These are phyloP conservation scores for Cenchrus fungigraminus DNA, from an alignment of 176 grass and related monocot genomes.

Conservation along the genomic window DNA sequence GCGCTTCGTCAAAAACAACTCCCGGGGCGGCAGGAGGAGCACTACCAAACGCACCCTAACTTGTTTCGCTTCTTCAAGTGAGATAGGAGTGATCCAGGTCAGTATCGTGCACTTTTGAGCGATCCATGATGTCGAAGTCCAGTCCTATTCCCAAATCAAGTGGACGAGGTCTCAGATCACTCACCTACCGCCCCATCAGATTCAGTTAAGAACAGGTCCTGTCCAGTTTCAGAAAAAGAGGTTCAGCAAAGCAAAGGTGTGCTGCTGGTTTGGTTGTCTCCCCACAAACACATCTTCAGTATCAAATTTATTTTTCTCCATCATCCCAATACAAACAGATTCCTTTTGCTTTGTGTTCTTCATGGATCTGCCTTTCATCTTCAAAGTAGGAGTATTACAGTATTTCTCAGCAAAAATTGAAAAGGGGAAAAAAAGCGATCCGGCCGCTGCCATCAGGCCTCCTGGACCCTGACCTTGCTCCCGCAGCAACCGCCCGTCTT, in stretches of 20 bases:
- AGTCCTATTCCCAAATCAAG: neutral
- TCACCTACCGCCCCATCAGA: neutral
- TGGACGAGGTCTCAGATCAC: neutral
- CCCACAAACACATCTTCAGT: neutral
- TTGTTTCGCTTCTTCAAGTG: neutral
- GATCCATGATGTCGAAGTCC: neutral
- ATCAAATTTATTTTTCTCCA: neutral
- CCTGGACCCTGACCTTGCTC: slow-evolving; percentile 65
- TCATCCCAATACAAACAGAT: neutral
- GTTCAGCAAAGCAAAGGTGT: neutral
- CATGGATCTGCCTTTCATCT: neutral
- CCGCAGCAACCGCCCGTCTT: slow-evolving; percentile 61
- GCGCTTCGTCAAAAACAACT: too few relatives aligned
- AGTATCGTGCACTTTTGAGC: neutral
- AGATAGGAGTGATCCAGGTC: neutral
- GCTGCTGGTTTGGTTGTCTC: too few relatives aligned
- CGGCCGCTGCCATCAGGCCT: slow-evolving; percentile 16
- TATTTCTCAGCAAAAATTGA: neutral
- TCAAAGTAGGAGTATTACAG: neutral
- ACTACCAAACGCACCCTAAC: too few relatives aligned
- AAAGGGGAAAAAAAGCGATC: slow-evolving; percentile 4
- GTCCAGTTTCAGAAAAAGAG: neutral
- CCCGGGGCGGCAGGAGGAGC: too few relatives aligned
- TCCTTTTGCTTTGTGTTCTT: neutral
- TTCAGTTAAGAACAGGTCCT: neutral